Evolutionary conservation across 75 land plant genomes (phyloP), one percentile per base, ranked within the genome.

Genomic region (Azolla pinnata): DNA sequence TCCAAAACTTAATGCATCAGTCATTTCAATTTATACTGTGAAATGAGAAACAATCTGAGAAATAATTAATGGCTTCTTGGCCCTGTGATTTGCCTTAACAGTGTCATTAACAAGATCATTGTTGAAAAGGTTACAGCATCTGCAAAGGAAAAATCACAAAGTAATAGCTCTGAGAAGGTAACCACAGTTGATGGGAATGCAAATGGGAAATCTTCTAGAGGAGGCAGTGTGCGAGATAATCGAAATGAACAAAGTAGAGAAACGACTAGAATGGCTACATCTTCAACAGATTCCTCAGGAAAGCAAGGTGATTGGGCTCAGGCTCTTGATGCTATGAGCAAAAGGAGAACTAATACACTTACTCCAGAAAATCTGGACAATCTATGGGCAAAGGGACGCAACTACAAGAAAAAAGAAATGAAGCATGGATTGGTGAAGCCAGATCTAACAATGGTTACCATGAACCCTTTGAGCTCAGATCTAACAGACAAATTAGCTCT

Each of bases 331-430:
- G 90, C 80, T 42, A 83, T 79, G 29, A 85, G 79, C 14, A 82
- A 86, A 59, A 79, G 83, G 56, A 79, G 85, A 76, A 74, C 85
- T 54, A 76, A 86, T 53, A 85, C 85, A 56, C 85, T 95, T 65
- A 72, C 82, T 51, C 99, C 99, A 45, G 99, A 95, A 70, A 87
- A 95, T 71, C 84, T 95, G 52, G 99, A 95, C 44, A 89, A 95
- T 61, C 71, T 95, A 58, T 95, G 99, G 99, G 63, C 96, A 14
- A 95, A 82, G 66, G 99, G 99, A 27, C 75, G 91, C 58, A 79
- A 89, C 48, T 89, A 95, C 50, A 80, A 74, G 54, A 75, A 61
- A 44, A 85, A 76, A 54, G 79, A 56, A 31, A 44, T 63, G 5
- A 49, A 32, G n/a, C n/a, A n/a, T n/a, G n/a, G n/a, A n/a, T n/a